These are phyloP conservation scores for Osmanthus fragrans DNA, from an alignment of 257 asterid genomes.

Conservation along the genomic window DNA sequence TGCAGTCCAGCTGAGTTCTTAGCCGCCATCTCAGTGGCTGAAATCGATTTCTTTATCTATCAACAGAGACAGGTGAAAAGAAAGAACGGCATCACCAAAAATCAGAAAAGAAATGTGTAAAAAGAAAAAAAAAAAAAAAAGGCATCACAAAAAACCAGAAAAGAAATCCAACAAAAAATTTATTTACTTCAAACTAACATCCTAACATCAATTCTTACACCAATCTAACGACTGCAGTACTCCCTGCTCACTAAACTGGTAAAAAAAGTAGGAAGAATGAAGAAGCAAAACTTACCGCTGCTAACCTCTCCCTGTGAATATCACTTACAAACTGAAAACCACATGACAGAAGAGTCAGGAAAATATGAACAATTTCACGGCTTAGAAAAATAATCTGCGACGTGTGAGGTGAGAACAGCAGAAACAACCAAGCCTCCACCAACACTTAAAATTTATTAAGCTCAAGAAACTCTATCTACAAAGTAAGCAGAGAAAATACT, in stretches of 20 bases:
- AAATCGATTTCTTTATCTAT: constrained; percentile 71
- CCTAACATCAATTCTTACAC: background rate
- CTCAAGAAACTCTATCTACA: background rate
- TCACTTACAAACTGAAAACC: constrained; percentile 63
- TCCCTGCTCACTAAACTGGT: background rate
- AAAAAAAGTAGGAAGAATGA: constrained; percentile 2
- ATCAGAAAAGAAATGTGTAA: background rate
- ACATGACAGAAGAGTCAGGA: constrained; percentile 23
- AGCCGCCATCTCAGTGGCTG: constrained; percentile 37
- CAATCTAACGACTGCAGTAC: background rate
- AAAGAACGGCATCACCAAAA: background rate
- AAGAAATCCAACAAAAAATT: background rate
- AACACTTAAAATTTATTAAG: background rate
- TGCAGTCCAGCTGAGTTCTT: constrained; percentile 60
- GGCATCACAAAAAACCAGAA: background rate
- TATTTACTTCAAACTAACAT: background rate
- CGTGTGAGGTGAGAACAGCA: background rate
- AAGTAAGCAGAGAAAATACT: constrained; percentile 20
- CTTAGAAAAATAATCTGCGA: background rate
- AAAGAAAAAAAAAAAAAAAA: background rate
- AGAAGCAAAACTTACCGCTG: constrained; percentile 53
- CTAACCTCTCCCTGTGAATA: constrained; percentile 82
- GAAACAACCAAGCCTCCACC: background rate
- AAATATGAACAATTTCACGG: background rate
- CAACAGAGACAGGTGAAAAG: constrained; percentile 10